Evolutionary conservation across 1,284 basidiomycete genomes (phyloP).

Genomic region (Tylopilus microsporus): DNA sequence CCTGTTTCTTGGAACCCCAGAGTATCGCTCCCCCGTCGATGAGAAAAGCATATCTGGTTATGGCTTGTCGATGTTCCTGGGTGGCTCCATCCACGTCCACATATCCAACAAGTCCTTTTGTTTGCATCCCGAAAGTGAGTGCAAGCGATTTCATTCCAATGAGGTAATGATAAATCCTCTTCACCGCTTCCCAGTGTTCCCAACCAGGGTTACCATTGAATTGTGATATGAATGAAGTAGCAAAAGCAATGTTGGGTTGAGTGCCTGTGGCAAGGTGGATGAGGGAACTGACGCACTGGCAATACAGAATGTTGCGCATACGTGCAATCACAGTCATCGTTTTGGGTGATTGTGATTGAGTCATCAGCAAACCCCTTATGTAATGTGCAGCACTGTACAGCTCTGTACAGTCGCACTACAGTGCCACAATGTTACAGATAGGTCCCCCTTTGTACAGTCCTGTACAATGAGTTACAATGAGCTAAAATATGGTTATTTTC

Average conservation of each 20-base stretch:
- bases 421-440: no score
- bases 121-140: neutral
- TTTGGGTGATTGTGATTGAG: no score
- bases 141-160: neutral
- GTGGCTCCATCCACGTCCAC: neutral
- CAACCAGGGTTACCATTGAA: neutral
- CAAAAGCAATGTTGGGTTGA: neutral
- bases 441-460: no score
- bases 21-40: no score
- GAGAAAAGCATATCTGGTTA: neutral
- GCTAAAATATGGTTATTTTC: no score
- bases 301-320: neutral
- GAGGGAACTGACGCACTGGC: neutral
- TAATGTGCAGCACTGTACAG: no score
- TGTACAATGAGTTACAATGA: no score
- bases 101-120: neutral
- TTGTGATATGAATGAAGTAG: neutral
- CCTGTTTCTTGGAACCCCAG: no score
- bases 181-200: no score
- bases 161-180: neutral
- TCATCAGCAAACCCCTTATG: no score
- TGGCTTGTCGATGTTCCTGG: neutral
- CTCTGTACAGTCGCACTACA: no score
- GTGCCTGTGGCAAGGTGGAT: neutral
- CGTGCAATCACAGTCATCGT: neutral